phyloP scores from a whole-genome alignment of 306 rosid species.

The Prunus kanzakura region DNA sequence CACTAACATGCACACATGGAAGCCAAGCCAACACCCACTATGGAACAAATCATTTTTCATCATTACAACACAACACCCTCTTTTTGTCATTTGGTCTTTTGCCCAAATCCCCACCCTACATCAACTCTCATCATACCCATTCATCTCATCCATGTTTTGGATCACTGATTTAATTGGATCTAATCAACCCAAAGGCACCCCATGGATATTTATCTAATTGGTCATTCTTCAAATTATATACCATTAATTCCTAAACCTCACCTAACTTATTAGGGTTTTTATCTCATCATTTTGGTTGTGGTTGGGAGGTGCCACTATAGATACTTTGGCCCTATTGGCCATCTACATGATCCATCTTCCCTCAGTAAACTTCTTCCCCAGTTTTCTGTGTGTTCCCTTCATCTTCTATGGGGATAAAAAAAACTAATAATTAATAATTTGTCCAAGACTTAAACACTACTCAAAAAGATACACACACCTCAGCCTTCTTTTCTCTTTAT shows the following conservation, averaged over 20 bases:
- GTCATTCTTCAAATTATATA: not conserved
- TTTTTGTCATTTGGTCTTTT: slow-evolving; percentile 48
- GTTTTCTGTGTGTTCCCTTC: not conserved
- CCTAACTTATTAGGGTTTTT: not conserved
- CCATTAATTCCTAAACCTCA: not conserved
- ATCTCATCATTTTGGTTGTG: not conserved
- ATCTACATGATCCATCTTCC: not conserved
- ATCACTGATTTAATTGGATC: not conserved
- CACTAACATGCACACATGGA: slow-evolving; percentile 59
- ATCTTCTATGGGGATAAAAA: not conserved
- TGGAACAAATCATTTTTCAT: slow-evolving; percentile 54
- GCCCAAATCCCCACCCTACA: slow-evolving; percentile 29
- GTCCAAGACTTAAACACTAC: not conserved
- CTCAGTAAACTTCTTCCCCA: not conserved
- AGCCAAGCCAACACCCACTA: slow-evolving; percentile 57
- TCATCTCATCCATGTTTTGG: slow-evolving; percentile 23
- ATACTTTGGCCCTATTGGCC: not conserved
- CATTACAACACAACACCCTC: slow-evolving; percentile 44
- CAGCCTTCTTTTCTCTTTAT: not conserved
- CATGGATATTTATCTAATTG: not conserved
- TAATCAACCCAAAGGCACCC: not conserved
- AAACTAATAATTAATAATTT: not conserved
- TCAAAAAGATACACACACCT: slow-evolving; percentile 20
- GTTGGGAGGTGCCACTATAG: not conserved
- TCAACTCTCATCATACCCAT: slow-evolving; percentile 49